Conservation (phyloP, 2,329 filamentous ascomycete genomes). For the Rutstroemia sp. region DNA sequence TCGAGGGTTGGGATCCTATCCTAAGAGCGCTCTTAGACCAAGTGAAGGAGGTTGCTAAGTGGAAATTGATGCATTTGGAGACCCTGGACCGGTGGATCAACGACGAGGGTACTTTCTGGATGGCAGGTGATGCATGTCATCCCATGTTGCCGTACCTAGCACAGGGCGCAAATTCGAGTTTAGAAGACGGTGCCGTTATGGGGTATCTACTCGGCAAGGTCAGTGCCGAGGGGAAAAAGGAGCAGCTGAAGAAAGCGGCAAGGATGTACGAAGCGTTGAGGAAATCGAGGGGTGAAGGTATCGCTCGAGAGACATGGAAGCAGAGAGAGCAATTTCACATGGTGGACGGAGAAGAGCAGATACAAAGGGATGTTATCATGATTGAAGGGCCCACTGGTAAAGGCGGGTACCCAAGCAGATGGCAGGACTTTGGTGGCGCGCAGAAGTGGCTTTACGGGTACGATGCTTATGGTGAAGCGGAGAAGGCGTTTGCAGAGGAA, state of each 20-base stretch:
- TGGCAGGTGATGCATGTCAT: slow-evolving; percentile 52
- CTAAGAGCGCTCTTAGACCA: slow-evolving; percentile 36
- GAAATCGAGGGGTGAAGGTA: slow-evolving; percentile 42
- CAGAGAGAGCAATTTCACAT: slow-evolving; percentile 47
- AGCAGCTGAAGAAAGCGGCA: slow-evolving; percentile 38
- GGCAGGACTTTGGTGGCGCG: slow-evolving; percentile 50
- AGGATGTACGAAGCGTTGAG: slow-evolving; percentile 40
- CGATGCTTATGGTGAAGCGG: slow-evolving; percentile 49
- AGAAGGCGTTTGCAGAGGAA: slow-evolving; percentile 29
- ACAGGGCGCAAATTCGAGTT: slow-evolving; percentile 58
- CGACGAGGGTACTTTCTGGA: slow-evolving; percentile 20
- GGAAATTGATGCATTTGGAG: slow-evolving; percentile 55
- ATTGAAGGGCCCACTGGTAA: slow-evolving; percentile 45
- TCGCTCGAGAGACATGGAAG: slow-evolving; percentile 56
- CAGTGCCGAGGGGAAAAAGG: slow-evolving; percentile 29
- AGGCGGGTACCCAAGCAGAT: slow-evolving; percentile 54
- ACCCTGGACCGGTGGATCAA: slow-evolving; percentile 23
- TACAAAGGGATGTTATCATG: slow-evolving; percentile 45
- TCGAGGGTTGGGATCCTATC: slow-evolving; percentile 58
- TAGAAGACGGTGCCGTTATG: slow-evolving; percentile 62
- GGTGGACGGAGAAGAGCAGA: slow-evolving; percentile 48
- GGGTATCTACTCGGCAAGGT: slow-evolving; percentile 50
- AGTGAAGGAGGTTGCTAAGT: slow-evolving; percentile 57
- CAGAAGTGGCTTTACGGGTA: slow-evolving; percentile 61
- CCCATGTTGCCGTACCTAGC: slow-evolving; percentile 57